phyloP scores from a whole-genome alignment of 306 rosid genomes.

The Fragaria ananassa region DNA sequence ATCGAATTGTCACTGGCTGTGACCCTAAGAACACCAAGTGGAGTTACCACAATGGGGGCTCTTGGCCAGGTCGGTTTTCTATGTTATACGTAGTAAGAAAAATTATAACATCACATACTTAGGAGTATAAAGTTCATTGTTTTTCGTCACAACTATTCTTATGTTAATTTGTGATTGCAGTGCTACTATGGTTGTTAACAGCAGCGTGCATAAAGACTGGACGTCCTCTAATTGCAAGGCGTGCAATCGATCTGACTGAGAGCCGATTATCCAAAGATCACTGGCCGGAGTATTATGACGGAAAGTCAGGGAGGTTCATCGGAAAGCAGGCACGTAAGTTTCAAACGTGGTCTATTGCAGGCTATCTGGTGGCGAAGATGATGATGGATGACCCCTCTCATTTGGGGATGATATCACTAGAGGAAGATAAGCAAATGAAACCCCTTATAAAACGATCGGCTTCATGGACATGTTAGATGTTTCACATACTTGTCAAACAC shows the following conservation, averaged over 20 bases:
- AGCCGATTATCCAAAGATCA: conserved; percentile 34
- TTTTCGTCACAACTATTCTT: not conserved
- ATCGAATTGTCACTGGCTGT: conserved; percentile 33
- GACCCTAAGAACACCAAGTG: conserved; percentile 42
- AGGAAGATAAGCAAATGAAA: conserved; percentile 31
- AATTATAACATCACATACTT: not conserved
- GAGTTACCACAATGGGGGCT: conserved; percentile 48
- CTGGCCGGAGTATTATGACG: conserved; percentile 43
- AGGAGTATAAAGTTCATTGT: not conserved
- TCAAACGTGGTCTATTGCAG: conserved; percentile 39
- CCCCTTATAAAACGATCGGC: conserved; percentile 29
- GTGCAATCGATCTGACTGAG: conserved; percentile 34
- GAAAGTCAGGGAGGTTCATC: conserved; percentile 29
- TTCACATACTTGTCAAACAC: not conserved
- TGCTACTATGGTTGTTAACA: conserved; percentile 36
- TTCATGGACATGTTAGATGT: conserved; percentile 29
- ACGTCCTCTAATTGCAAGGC: conserved; percentile 34
- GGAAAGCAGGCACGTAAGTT: conserved; percentile 35
- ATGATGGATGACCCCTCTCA: conserved; percentile 42
- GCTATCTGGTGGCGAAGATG: conserved; percentile 44
- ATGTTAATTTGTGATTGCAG: conserved; percentile 6
- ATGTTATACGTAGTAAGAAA: not conserved
- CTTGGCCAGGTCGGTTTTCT: conserved; percentile 39
- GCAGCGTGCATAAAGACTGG: conserved; percentile 35
- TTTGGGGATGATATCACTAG: conserved; percentile 35